Evolutionary conservation across 2,329 filamentous ascomycete genomes (phyloP), one percentile per base, ranked within the genome.

Genomic region (Gliomastix tumulicola): DNA sequence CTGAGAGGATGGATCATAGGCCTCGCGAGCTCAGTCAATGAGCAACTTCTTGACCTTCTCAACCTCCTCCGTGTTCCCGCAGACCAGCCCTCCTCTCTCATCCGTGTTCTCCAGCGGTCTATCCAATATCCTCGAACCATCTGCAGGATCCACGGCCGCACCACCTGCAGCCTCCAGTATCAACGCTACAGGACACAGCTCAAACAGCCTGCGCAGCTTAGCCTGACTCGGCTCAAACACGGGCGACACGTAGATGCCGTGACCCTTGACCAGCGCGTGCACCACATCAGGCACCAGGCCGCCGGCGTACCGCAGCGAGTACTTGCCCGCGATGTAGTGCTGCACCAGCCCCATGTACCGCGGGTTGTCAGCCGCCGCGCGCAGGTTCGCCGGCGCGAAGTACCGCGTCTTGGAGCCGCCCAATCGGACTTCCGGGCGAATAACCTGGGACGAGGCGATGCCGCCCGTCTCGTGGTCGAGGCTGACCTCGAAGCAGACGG

Each of bases 311-410:
- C 77, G 60, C 25, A 82, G 58, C 2, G 76, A 79, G 49, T 79
- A 81, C 45, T 65, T 65, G 28, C 68, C 50, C n/a, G 42, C 32
- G 7, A 81, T 68, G 41, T 68, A 79, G 6, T 59, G 51, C 18
- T 57, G 55, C 5, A 81, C 56, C 0, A 81, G 61, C 0, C 35
- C 39, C 52, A 66, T 61, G 50, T 81, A 82, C 20, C 45, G 44
- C 6, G 54, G 46, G 31, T 69, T 58, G 15, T 79, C 69, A 1
- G 68, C 66, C 0, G 76, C 75, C 1, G 71, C 64, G 9, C 77
- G 71, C 37, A 80, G 53, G 45, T 82, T 82, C 5, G 76, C 76
- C 0, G 77, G 77, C 0, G 77, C 73, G 45, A 82, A 81, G 50
- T 79, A 81, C 1, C 69, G 62, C 19, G 72, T 71, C 44, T 63